Evolutionary conservation across 2,329 filamentous ascomycete species (phyloP), one percentile per base, ranked within the genome.

Genomic region (Pseudogymnoascus sp.): DNA sequence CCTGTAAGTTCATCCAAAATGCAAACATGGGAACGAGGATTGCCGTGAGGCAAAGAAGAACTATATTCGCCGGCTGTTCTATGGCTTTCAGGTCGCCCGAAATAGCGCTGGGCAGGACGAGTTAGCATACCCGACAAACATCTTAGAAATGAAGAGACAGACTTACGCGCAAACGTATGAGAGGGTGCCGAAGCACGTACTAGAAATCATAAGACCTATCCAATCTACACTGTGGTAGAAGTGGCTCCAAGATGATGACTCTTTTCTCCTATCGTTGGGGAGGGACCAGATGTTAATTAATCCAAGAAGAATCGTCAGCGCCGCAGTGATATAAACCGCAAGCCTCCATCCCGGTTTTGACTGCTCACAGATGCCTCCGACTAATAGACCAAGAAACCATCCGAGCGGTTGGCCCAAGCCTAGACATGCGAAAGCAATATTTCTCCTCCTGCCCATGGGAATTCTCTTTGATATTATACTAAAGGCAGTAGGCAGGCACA

Each of bases 1-100:
- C 67, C 59, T 70, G 69, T 25, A 63, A 62, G 20, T 64, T 59
- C 39, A 71, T 63, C 70, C 70, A 72, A 16, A 64, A 28, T 3
- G 65, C 57, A 39, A 72, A 72, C 16, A 63, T 34, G 1, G 66
- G 64, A 1, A 73, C 59, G 11, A 72, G 61, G 12, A 66, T 7
- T 14, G 66, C 60, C 6, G 68, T 67, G 11, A 72, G 54, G 35
- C 63, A 59, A 9, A 72, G 68, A 20, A 71, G 62, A 28, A 63
- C 63, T 35, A 73, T 71, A 57, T 68, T 70, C 6, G 62, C 43
- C 6, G 63, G 22, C 11, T 61, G 39, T 22, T 62, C 39, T 41
- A 64, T 35, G 8, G 62, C 54, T 7, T 35, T 22, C n/a, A 58
- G 34, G 16, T 58, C 54, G 3, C 34, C 54, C 12, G 54, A 34